Evolutionary conservation across 2,329 filamentous ascomycete species (phyloP), one percentile per base, ranked within the genome.

Genomic region (Cladophialophora carrionii): DNA sequence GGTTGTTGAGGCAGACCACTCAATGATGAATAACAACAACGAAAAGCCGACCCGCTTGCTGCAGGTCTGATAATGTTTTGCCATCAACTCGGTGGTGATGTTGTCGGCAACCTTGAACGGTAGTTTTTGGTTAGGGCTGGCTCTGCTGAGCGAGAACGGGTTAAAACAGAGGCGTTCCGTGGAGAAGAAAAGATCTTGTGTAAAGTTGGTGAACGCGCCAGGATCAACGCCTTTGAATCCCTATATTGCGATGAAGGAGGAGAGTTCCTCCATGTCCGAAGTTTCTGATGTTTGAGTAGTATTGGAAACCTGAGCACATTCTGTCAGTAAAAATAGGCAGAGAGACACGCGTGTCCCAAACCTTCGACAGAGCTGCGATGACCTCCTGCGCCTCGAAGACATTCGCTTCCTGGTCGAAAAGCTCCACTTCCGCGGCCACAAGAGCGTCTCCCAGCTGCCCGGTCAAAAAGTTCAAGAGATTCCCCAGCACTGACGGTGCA

Each of bases 161-260:
- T 31, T 53, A 6, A 53, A 12, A 2, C 22, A 53, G n/a, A 31
- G 24, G 22, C 51, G 51, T 24, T 53, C 49, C 51, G 17, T 53
- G 12, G 24, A 53, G 24, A 53, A 53, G 24, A 29, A 53, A 26
- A 53, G 51, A 24, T 53, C 24, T 31, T 53, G 51, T 9, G 51
- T 53, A 31, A 32, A 53, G 26, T 53, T 53, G 2, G 51, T 53
- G 10, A 17, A 53, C 6, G 51, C 22, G 24, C 51, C 51, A 53
- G 24, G 9, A 29, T 32, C 51, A n/a, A 24, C 26, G 51, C 12
- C 10, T 32, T 31, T 54, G 51, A 10, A 32, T 32, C 7, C 26
- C 8, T 29, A 29, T 9, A 54, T 8, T 8, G 24, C 51, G 20
- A 54, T 14, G 26, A 54, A 54, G 10, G 26, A 32, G 1, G 51